phyloP scores from a whole-genome alignment of 1,284 basidiomycete genomes.

The Sutorius eximius region DNA sequence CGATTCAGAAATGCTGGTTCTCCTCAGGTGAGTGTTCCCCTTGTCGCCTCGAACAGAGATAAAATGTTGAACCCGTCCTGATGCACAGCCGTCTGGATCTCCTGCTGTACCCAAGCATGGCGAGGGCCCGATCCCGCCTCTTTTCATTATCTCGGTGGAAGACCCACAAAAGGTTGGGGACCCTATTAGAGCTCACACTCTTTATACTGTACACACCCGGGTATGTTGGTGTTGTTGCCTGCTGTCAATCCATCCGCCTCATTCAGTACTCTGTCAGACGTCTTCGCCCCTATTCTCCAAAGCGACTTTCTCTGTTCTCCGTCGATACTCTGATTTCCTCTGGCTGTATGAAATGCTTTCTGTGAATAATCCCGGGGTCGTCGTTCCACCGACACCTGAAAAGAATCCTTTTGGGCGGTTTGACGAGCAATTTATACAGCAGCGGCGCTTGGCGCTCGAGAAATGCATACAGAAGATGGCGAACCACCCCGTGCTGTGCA shows the following conservation, averaged over 20 bases:
- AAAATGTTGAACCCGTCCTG: constrained; percentile 5
- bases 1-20: constrained; percentile 36
- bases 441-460: constrained; percentile 81
- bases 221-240: constrained; percentile 46
- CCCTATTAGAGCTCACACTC: constrained; percentile 87
- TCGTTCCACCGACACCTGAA: constrained; percentile 95
- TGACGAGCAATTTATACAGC: constrained; percentile 84
- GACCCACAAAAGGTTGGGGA: constrained; percentile 95
- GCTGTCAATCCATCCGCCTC: not conserved
- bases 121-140: constrained; percentile 50
- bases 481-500: constrained; percentile 82
- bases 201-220: constrained; percentile 91
- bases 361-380: constrained; percentile 92
- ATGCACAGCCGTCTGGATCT: constrained; percentile 18
- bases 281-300: constrained; percentile 81
- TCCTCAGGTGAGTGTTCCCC: constrained; percentile 22
- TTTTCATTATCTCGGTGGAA: constrained; percentile 82
- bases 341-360: constrained; percentile 94
- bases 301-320: constrained; percentile 84
- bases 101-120: constrained; percentile 27
- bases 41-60: not conserved
- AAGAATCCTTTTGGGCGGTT: constrained; percentile 93
- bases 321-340: constrained; percentile 95
- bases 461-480: constrained; percentile 88
- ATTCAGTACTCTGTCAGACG: constrained; percentile 50